Conservation (phyloP, 345 rosid species). For the Linum lewisii region DNA sequence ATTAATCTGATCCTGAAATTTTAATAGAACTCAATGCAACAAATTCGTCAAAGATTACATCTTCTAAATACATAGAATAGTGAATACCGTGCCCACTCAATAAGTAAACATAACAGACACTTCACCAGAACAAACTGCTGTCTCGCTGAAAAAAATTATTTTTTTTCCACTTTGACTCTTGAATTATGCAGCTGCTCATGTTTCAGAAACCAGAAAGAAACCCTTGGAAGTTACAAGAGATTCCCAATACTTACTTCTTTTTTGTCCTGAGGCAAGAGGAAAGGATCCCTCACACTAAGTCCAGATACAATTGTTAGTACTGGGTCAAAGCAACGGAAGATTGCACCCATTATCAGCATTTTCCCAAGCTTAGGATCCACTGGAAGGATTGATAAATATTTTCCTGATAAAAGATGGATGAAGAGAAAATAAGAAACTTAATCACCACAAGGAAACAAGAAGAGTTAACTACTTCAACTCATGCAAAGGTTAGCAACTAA, state of each 20-base stretch:
- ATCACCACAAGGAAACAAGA: conserved; percentile 11
- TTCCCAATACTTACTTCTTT: conserved; percentile 59
- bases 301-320: conserved; percentile 84
- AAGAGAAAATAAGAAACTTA: background rate
- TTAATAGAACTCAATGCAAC: background rate
- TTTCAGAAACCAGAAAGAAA: background rate
- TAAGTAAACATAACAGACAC: background rate
- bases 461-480: conserved; percentile 3
- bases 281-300: conserved; percentile 96
- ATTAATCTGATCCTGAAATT: background rate
- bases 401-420: conserved; percentile 39
- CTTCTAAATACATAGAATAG: background rate
- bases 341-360: conserved; percentile 96
- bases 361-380: conserved; percentile 99
- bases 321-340: conserved; percentile 91
- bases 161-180: too few relatives aligned
- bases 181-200: too few relatives aligned
- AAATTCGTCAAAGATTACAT: background rate
- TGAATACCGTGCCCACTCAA: too few relatives aligned
- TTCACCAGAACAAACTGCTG: background rate
- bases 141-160: background rate
- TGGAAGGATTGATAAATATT: conserved; percentile 74
- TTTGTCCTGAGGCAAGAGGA: conserved; percentile 94
- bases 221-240: background rate
- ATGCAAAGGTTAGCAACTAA: conserved; percentile 30